Evolutionary conservation across 176 grass and related monocot species (phyloP), one percentile per base, ranked within the genome.

Genomic region (Eremochloa ophiuroides): DNA sequence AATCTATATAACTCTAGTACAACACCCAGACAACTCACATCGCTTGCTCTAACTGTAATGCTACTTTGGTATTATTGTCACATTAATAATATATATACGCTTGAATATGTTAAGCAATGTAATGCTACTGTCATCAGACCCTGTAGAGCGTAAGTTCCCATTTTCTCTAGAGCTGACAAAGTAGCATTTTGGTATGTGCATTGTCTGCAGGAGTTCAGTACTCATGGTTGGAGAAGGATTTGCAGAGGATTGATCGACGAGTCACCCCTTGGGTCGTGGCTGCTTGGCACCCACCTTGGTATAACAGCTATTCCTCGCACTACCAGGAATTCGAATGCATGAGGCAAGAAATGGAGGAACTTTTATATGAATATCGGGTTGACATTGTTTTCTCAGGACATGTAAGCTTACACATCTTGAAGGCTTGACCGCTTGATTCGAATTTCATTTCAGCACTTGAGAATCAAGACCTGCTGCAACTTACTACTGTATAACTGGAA

Each of bases 301-400:
- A 98, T 65, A 98, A 94, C 71, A 98, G 90, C 79, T 98, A 98
- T 74, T 84, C 88, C 20, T 93, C 95, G 13, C 90, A 98, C 88
- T 98, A 95, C 74, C 92, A 95, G 66, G 92, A 94, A 62, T 94
- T 91, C 66, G 95, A 98, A 70, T 98, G 95, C 82, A 98, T 98
- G 95, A 88, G 95, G 59, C 88, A 87, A 44, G 66, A 94, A 78
- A 98, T 98, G 92, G 95, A 98, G 86, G 83, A 22, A 6, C 90
- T 94, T 76, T 47, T 98, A 22, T 94, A 93, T 53, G 69, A 75
- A 40, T 81, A 89, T 74, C 51, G 71, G 13, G 88, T 98, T 11
- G 95, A 98, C 77, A 86, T 98, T 37, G 88, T 98, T 43, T 95
- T 98, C 64, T 81, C 86, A 4, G 95, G 95, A 23, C 92, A 98